A percentile compares a stretch with the other conserved stretches of the same genome.
These are phyloP conservation scores for Rubroshorea leprosula DNA, from an alignment of 345 rosid species.

Conservation along the genomic window DNA sequence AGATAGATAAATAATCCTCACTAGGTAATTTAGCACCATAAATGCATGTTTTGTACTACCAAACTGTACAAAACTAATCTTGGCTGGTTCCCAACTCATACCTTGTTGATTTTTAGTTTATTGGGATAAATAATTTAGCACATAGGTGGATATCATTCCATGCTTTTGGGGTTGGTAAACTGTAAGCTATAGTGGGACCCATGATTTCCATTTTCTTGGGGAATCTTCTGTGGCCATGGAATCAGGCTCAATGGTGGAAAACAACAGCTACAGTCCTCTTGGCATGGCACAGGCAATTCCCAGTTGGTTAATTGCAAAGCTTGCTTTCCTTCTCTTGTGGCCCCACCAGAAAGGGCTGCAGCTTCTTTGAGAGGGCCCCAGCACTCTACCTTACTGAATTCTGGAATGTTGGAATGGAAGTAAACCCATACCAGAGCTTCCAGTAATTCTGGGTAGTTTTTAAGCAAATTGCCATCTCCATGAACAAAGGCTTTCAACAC, in stretches of 20 bases:
- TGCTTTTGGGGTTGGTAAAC: too few relatives aligned
- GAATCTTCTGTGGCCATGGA: constrained; percentile 38
- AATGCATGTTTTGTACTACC: too few relatives aligned
- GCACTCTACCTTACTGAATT: constrained; percentile 75
- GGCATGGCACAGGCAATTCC: constrained; percentile 41
- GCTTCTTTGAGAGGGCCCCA: constrained; percentile 76
- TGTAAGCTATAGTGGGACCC: too few relatives aligned
- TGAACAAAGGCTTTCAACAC: constrained; percentile 82
- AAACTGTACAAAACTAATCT: too few relatives aligned
- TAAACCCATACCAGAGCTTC: constrained; percentile 91
- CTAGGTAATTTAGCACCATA: too few relatives aligned
- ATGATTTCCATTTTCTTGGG: too few relatives aligned
- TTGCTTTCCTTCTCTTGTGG: constrained; percentile 12
- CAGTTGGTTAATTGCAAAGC: constrained; percentile 19
- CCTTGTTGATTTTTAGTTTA: too few relatives aligned
- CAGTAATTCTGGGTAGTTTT: constrained; percentile 67
- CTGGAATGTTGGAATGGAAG: constrained; percentile 69
- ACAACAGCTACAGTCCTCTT: constrained; percentile 47
- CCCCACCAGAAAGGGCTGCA: constrained; percentile 6
- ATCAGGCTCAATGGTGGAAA: constrained; percentile 52
- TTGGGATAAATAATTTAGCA: too few relatives aligned
- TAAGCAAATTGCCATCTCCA: constrained; percentile 74
- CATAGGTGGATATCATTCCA: too few relatives aligned
- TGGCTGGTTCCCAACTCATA: too few relatives aligned
- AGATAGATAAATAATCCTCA: too few relatives aligned